Conservation (phyloP, 129 eudicot genomes). For the Dittrichia graveolens region DNA sequence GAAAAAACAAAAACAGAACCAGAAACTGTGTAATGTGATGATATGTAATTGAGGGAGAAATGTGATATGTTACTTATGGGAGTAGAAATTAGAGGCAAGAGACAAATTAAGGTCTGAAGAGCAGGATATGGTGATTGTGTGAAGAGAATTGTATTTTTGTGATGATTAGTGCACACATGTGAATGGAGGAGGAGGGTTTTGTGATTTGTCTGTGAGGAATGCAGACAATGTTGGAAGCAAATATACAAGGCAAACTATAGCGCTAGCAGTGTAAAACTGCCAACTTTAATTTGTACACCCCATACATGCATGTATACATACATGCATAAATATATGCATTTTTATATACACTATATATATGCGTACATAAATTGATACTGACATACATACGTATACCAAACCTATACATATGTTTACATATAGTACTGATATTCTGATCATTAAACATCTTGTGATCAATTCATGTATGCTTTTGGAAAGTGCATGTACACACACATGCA, state of each 20-base stretch:
- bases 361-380: no score
- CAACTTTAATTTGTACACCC: slow-evolving; percentile 20
- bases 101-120: slow-evolving; percentile 21
- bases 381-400: no score
- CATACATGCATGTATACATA: not conserved
- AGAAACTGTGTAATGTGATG: slow-evolving; percentile 4
- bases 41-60: not conserved
- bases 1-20: not conserved
- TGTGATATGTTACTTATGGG: not conserved
- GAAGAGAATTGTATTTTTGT: slow-evolving; percentile 52
- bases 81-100: slow-evolving; percentile 9
- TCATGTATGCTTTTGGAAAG: no score
- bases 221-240: slow-evolving; percentile 50
- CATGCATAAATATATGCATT: no score
- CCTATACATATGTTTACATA: not conserved
- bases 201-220: slow-evolving; percentile 50
- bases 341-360: not conserved
- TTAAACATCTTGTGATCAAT: no score
- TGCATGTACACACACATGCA: no score
- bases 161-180: slow-evolving; percentile 59
- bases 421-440: no score
- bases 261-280: slow-evolving; percentile 27
- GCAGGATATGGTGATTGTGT: slow-evolving; percentile 45
- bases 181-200: slow-evolving; percentile 38
- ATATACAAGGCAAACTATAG: slow-evolving; percentile 27